Percentiles rank a stretch among this genome's conserved stretches.
Evolutionary conservation across 148 eudicot species (phyloP).

Genomic region (Rhododendron griersonianum): DNA sequence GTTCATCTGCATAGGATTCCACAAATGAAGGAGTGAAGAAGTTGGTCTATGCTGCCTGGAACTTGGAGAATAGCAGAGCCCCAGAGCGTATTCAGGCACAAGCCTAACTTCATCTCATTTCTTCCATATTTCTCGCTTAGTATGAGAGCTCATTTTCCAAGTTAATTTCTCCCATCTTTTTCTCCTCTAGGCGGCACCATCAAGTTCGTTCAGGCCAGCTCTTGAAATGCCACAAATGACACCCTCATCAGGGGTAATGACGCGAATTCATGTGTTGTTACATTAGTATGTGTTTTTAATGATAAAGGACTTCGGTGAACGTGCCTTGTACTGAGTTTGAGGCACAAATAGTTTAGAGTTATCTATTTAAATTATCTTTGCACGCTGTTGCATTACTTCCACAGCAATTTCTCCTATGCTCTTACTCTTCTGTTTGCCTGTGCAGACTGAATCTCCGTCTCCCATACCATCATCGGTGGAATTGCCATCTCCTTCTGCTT

Average conservation of each 20-base stretch:
- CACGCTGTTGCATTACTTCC: not conserved
- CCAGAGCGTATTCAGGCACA: slow-evolving; percentile 54
- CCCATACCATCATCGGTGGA: slow-evolving; percentile 24
- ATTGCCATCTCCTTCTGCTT: slow-evolving; percentile 47
- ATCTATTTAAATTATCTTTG: not conserved
- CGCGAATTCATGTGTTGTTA: not conserved
- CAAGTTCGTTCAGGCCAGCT: slow-evolving; percentile 60
- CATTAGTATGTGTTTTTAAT: not conserved
- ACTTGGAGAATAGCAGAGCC: slow-evolving; percentile 27
- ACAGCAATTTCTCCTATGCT: not conserved
- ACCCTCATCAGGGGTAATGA: slow-evolving; percentile 53
- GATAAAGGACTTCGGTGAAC: not conserved
- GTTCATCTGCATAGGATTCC: slow-evolving; percentile 34
- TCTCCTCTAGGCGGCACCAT: slow-evolving; percentile 36
- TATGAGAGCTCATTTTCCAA: not conserved
- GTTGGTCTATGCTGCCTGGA: slow-evolving; percentile 42
- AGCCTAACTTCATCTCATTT: slow-evolving; percentile 1
- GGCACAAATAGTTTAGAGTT: not conserved
- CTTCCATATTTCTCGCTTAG: not conserved
- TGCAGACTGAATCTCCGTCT: slow-evolving; percentile 58
- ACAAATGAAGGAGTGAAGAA: slow-evolving; percentile 43
- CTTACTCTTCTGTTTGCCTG: not conserved
- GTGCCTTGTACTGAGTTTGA: not conserved
- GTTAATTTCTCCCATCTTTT: not conserved
- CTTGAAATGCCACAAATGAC: slow-evolving; percentile 57